Percentiles rank a stretch among this genome's conserved stretches.
Evolutionary conservation across 2,329 filamentous ascomycete species (phyloP).

Genomic region (Periglandula ipomoeae): DNA sequence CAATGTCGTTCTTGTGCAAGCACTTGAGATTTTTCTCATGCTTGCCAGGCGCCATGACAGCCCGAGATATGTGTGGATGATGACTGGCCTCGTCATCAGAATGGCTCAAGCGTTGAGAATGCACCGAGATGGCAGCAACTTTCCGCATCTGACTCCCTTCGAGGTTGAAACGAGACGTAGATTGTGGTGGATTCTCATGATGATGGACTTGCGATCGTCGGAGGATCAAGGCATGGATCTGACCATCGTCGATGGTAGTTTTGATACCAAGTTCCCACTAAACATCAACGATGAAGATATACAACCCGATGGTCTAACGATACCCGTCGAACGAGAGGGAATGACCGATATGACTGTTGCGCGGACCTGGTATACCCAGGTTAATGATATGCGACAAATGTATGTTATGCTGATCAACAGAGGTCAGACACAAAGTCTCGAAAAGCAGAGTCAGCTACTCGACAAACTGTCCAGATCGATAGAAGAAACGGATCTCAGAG

Average conservation of each 20-base stretch:
- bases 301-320: conserved; percentile 33
- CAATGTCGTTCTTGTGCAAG: conserved; percentile 51
- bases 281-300: conserved; percentile 50
- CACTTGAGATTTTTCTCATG: conserved; percentile 49
- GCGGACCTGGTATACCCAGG: conserved; percentile 27
- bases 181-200: conserved; percentile 52
- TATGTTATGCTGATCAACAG: background rate
- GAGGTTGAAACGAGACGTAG: conserved; percentile 54
- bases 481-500: background rate
- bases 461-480: conserved; percentile 26
- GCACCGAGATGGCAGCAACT: conserved; percentile 47
- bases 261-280: conserved; percentile 48
- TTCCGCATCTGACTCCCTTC: conserved; percentile 44
- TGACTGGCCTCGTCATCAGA: conserved; percentile 52
- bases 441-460: conserved; percentile 6
- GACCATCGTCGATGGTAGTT: conserved; percentile 33
- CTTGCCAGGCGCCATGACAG: conserved; percentile 42
- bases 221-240: conserved; percentile 49
- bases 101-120: conserved; percentile 46
- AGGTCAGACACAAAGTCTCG: conserved; percentile 8
- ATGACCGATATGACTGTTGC: conserved; percentile 43
- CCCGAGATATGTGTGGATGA: conserved; percentile 49
- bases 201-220: conserved; percentile 50
- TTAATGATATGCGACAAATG: conserved; percentile 27
- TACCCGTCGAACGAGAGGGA: conserved; percentile 38